These are phyloP conservation scores for Chamaecyparis obtusa DNA, from an alignment of 75 land plant genomes.

Conservation along the genomic window DNA sequence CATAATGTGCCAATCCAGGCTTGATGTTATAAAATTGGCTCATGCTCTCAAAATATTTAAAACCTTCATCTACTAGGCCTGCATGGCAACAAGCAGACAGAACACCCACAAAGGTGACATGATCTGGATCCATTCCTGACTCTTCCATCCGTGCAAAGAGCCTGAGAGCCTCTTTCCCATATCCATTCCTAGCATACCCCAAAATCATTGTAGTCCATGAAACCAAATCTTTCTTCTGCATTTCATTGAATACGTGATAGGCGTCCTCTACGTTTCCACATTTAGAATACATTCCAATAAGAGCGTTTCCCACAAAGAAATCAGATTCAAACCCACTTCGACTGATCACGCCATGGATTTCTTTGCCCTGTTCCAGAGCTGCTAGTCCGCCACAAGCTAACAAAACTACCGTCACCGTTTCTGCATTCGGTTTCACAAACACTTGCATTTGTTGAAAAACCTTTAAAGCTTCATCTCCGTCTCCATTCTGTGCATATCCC, in stretches of 20 bases:
- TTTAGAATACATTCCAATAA: constrained; percentile 48
- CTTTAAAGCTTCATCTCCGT: constrained; percentile 13
- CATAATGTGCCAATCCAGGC: constrained; percentile 42
- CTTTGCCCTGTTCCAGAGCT: constrained; percentile 23
- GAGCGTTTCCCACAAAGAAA: constrained; percentile 38
- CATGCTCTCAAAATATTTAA: constrained; percentile 24
- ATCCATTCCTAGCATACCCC: constrained; percentile 1
- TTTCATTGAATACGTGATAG: constrained; percentile 21
- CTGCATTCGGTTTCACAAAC: constrained; percentile 11
- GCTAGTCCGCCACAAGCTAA: constrained; percentile 22
- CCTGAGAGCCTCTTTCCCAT: background rate
- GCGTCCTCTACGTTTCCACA: constrained; percentile 34
- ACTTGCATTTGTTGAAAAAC: constrained; percentile 14
- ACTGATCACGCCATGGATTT: constrained; percentile 24
- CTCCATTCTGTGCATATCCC: constrained; percentile 31
- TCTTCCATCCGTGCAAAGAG: constrained; percentile 3
- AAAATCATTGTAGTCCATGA: background rate
- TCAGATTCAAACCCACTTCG: constrained; percentile 21
- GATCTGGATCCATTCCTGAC: constrained; percentile 23
- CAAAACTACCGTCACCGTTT: constrained; percentile 12
- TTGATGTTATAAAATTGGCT: constrained; percentile 13
- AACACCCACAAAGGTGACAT: constrained; percentile 37
- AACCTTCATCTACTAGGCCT: constrained; percentile 32
- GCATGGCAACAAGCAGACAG: constrained; percentile 38
- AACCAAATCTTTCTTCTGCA: background rate